Evolutionary conservation across 176 grass and related monocot species (phyloP), one percentile per base, ranked within the genome.

Genomic region (Musa itinerans): DNA sequence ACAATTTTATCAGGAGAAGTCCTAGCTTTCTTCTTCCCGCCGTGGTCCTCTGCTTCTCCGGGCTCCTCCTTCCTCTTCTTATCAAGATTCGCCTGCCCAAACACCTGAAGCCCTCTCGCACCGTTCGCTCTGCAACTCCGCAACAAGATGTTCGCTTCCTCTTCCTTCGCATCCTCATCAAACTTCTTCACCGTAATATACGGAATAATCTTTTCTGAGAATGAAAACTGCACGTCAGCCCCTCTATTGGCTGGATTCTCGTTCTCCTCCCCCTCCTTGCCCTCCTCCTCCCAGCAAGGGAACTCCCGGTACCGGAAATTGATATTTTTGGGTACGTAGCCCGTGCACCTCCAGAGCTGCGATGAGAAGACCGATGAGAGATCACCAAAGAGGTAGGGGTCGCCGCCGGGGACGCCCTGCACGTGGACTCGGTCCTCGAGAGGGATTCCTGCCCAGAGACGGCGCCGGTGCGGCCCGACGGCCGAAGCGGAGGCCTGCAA

Each of bases 271-370:
- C 53, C 64, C 19, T 52, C 68, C 52, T 66, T 24, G 56, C 77
- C 67, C 14, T 81, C 88, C 12, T 87, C 84, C 8, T 84, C 78
- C 95, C 90, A 98, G 69, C 82, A 89, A 65, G 90, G 95, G 52
- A 98, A 93, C 78, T 98, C 95, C 59, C 59, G 80, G 84, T 98
- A 91, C 68, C 83, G 80, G 85, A 98, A 93, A 53, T 84, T 80
- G 4, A 98, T 91, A 53, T 83, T 87, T 82, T 98, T 98, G 21
- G 95, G 95, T 6, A 98, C 90, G 13, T 89, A 91, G 14, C 95
- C 88, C 13, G 95, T 77, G 73, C 88, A 93, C 49, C 86, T 84
- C 95, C 95, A 98, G 0, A 98, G 82, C 19, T 92, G 81, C 0
- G 84, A 78, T 11, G 84, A 89, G 78, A 98, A 93, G 65, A 76